Base-by-base conservation (phyloP, 1,139 yeast species). In the Candida albicans region DNA sequence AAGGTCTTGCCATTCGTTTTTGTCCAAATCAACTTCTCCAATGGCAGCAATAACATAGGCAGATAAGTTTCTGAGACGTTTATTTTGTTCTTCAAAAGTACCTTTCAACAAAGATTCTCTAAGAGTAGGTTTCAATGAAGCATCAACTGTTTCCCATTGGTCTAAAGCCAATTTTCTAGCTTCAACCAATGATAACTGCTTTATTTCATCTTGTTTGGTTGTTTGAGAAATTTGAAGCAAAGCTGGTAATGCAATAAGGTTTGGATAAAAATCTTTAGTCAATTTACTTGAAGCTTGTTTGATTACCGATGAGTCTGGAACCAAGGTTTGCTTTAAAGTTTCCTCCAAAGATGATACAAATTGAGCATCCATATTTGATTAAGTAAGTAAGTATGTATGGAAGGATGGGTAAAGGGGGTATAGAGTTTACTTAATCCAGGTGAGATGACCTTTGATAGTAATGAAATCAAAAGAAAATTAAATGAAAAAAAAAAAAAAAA, bases 161-260 rank as follows among this genome's bases (percentile, higher is more conserved):
- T 77, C 73, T 42, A 77, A 59, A 40, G 89, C 82, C 60, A 87
- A 79, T 67, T 95, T 93, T 69, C 96, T 82, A 36, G 91, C 91
- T 68, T 93, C 99, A 48, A 93, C 96, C 50, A 97, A 96, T 13
- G 98, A 96, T 52, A 93, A 75, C 67, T 90, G 96, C 61, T 78
- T 80, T 54, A 87, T 64, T 55, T 82, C 81, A 48, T 75, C 81
- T 53, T 80, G 81, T 34, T 73, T 70, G 52, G 82, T 79, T 53
- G 75, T 75, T 65, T 87, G 93, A 60, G 89, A 76, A 52, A 93
- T 80, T 59, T 87, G 95, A 55, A 93, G 72, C 61, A 91, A 75
- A 8, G 96, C 84, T 26, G 96, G 95, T 47, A 93, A 77, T 14
- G 95, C 81, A 55, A 77, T 70, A 12, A 87, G 80, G 56, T 83